A percentile compares a stretch with the other conserved stretches of the same genome.
phyloP scores from a whole-genome alignment of 805 yeast genomes.

The Pichia nakasei region DNA sequence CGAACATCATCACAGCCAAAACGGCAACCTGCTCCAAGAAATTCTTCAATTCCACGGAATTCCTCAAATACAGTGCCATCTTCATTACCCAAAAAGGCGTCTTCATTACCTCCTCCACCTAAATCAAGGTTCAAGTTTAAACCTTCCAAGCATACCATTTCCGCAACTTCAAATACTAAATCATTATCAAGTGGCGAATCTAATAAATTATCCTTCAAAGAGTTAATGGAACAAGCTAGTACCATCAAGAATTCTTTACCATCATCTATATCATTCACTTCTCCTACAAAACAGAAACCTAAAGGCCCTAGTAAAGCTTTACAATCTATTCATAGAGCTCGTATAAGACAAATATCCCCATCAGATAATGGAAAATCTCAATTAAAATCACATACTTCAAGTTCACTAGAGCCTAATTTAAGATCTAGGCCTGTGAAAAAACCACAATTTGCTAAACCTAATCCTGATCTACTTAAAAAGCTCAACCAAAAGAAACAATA shows the following conservation, averaged over 20 bases:
- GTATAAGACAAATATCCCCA: conserved; percentile 4
- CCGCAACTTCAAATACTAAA: neutral
- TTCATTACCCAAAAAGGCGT: neutral
- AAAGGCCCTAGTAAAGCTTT: conserved; percentile 9
- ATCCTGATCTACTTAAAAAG: conserved; percentile 42
- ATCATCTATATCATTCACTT: conserved; percentile 30
- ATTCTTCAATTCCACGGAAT: neutral
- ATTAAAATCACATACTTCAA: neutral
- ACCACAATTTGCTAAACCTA: conserved; percentile 43
- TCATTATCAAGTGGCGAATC: conserved; percentile 15
- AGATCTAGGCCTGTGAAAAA: neutral
- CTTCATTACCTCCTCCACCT: neutral
- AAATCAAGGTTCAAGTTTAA: conserved; percentile 5
- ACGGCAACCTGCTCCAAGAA: neutral
- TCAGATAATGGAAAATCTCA: neutral
- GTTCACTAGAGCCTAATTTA: too few species aligned
- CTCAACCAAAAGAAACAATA: conserved; percentile 26
- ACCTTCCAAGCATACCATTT: neutral
- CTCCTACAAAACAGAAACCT: neutral
- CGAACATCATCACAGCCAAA: neutral
- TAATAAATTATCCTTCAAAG: conserved; percentile 50
- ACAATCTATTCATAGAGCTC: conserved; percentile 10
- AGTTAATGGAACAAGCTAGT: conserved; percentile 62
- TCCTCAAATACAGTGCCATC: too few species aligned
- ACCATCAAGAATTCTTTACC: conserved; percentile 43